phyloP scores from a whole-genome alignment of 805 yeast species.

The Kodamaea laetipori region DNA sequence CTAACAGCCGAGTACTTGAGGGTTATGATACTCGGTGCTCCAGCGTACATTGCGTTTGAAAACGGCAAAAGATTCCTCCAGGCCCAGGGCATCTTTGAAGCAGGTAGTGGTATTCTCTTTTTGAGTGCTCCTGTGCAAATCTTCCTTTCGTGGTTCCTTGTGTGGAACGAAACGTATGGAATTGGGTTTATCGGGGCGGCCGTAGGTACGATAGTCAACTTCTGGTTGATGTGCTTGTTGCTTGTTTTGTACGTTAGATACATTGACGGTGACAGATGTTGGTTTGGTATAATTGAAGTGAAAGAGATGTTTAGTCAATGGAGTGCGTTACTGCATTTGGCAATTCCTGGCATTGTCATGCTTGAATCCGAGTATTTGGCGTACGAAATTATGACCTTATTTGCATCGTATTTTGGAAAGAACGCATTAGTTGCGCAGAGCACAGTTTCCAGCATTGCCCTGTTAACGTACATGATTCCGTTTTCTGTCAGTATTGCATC shows the following conservation, averaged over 20 bases:
- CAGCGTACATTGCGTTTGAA: slow-evolving; percentile 47
- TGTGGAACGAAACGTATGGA: slow-evolving; percentile 44
- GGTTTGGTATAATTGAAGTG: slow-evolving; percentile 59
- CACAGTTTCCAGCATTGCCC: slow-evolving; percentile 50
- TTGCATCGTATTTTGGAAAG: slow-evolving; percentile 52
- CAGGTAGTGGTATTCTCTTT: slow-evolving; percentile 46
- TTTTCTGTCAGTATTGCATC: slow-evolving; percentile 49
- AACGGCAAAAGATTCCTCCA: slow-evolving; percentile 44
- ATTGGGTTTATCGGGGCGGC: slow-evolving; percentile 48
- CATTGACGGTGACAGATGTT: slow-evolving; percentile 67
- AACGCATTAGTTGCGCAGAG: slow-evolving; percentile 54
- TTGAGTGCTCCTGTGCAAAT: slow-evolving; percentile 46
- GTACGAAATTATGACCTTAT: slow-evolving; percentile 47
- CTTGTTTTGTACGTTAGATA: slow-evolving; percentile 35
- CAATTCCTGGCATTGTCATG: slow-evolving; percentile 49
- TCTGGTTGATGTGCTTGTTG: slow-evolving; percentile 42
- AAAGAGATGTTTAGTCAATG: slow-evolving; percentile 37
- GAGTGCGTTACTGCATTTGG: slow-evolving; percentile 38
- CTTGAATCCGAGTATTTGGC: slow-evolving; percentile 48
- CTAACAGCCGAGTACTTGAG: slow-evolving; percentile 40
- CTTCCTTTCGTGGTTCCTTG: slow-evolving; percentile 41
- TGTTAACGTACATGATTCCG: slow-evolving; percentile 47
- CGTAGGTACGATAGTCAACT: slow-evolving; percentile 43
- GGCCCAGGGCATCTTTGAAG: slow-evolving; percentile 51
- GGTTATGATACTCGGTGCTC: slow-evolving; percentile 41